A percentile compares a stretch with the other conserved stretches of the same genome.
phyloP scores from a whole-genome alignment of 495 filamentous ascomycete species.

The Gamarada debralockiae region DNA sequence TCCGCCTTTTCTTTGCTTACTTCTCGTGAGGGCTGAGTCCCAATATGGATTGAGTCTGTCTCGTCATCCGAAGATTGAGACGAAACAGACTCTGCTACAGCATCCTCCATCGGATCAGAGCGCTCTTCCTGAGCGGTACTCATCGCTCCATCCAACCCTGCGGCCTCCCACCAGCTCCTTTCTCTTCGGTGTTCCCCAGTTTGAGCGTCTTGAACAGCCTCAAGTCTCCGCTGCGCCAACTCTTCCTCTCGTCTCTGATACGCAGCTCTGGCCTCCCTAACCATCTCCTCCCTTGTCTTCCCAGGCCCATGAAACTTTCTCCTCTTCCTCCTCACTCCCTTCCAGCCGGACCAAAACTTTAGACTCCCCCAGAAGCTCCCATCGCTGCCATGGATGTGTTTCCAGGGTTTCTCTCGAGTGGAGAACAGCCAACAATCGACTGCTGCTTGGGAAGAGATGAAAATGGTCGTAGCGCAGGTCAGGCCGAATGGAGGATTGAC shows the following conservation, averaged over 20 bases:
- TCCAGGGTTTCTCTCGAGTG: constrained; percentile 65
- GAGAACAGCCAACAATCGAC: constrained; percentile 66
- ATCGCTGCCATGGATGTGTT: constrained; percentile 44
- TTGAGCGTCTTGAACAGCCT: neutral
- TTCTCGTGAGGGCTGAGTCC: neutral
- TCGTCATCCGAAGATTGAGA: neutral
- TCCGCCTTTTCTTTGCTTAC: neutral
- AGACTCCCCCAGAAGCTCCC: constrained; percentile 40
- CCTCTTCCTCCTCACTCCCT: constrained; percentile 18
- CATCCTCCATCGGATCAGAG: constrained; percentile 17
- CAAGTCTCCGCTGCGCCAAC: constrained; percentile 21
- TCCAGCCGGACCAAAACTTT: constrained; percentile 38
- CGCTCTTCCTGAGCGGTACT: constrained; percentile 21
- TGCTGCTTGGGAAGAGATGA: constrained; percentile 50
- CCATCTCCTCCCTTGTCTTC: constrained; percentile 38
- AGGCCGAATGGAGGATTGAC: constrained; percentile 49
- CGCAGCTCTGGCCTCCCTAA: constrained; percentile 39
- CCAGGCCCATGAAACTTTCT: constrained; percentile 17
- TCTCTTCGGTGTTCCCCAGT: neutral
- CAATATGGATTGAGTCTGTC: too few relatives aligned
- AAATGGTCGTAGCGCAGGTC: constrained; percentile 49
- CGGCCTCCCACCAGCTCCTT: constrained; percentile 23
- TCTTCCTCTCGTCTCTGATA: constrained; percentile 38
- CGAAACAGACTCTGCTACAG: neutral
- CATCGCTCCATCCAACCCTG: constrained; percentile 15